Evolutionary conservation across 1,284 basidiomycete species (phyloP).

Genomic region (Cutaneotrichosporon mucoides): DNA sequence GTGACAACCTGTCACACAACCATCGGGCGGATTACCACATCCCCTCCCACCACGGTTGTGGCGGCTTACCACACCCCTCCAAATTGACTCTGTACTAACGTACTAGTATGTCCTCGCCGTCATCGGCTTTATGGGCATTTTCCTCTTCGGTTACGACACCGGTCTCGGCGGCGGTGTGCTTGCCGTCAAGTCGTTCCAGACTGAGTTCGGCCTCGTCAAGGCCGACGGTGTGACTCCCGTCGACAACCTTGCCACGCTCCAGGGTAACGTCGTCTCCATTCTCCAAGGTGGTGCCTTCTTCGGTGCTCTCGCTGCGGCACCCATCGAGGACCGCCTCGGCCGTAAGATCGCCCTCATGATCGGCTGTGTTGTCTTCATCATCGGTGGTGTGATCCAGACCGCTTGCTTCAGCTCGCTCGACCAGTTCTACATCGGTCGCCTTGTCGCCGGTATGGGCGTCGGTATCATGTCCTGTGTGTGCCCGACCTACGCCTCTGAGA

Average conservation of each 20-base stretch:
- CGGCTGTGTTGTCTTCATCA: conserved; percentile 60
- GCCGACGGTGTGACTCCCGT: conserved; percentile 43
- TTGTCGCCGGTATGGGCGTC: conserved; percentile 65
- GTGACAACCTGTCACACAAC: too few species aligned
- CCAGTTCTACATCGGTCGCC: conserved; percentile 55
- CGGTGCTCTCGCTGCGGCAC: conserved; percentile 62
- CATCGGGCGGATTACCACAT: too few species aligned
- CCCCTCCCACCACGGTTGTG: too few species aligned
- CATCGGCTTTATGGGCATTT: conserved; percentile 70
- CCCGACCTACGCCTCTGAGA: conserved; percentile 73
- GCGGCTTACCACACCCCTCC: too few species aligned
- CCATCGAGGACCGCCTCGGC: conserved; percentile 36
- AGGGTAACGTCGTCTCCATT: conserved; percentile 63
- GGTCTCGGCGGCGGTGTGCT: conserved; percentile 38
- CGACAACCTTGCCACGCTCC: conserved; percentile 27
- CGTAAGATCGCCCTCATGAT: conserved; percentile 57
- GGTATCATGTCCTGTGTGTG: conserved; percentile 56
- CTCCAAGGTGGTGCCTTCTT: conserved; percentile 66
- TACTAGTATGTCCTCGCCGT: conserved; percentile 57
- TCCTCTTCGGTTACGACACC: conserved; percentile 59
- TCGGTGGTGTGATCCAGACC: conserved; percentile 61
- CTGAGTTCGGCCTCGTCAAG: conserved; percentile 57
- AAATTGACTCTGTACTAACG: not conserved
- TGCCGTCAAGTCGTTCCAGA: conserved; percentile 58
- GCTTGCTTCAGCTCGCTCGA: conserved; percentile 16